Evolutionary conservation across 768 basidiomycete genomes (phyloP).

Genomic region (Russula earlei): DNA sequence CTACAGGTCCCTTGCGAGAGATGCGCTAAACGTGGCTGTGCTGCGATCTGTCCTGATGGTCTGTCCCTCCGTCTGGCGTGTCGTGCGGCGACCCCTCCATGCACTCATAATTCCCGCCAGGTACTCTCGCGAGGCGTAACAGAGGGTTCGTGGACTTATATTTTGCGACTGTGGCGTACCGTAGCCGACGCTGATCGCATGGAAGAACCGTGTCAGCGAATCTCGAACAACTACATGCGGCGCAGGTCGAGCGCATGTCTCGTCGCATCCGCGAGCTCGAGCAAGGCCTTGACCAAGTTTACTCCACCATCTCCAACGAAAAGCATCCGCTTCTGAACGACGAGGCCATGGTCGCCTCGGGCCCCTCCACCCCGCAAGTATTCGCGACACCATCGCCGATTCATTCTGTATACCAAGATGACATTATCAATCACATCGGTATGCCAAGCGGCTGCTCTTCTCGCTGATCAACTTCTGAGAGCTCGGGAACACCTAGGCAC

Average conservation of each 20-base stretch:
- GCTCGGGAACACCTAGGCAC: conserved; percentile 34
- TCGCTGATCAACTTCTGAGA: not conserved
- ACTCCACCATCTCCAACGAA: conserved; percentile 13
- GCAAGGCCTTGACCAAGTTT: conserved; percentile 10
- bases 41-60: conserved; percentile 73
- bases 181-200: not conserved
- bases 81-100: not conserved
- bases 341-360: not conserved
- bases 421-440: conserved; percentile 44
- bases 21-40: conserved; percentile 67
- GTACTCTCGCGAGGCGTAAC: conserved; percentile 41
- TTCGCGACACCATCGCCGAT: not conserved
- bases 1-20: conserved; percentile 67
- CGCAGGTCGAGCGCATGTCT: conserved; percentile 14
- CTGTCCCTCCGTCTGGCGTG: not conserved
- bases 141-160: conserved; percentile 31
- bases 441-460: not conserved
- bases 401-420: conserved; percentile 24
- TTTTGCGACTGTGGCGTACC: not conserved
- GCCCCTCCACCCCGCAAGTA: not conserved
- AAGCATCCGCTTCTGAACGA: conserved; percentile 15
- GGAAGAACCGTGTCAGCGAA: conserved; percentile 50
- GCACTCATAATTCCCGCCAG: conserved; percentile 24
- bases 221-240: conserved; percentile 46
- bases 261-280: conserved; percentile 18